Evolutionary conservation across 495 filamentous ascomycete genomes (phyloP).

Genomic region (Haplographium delicatum): DNA sequence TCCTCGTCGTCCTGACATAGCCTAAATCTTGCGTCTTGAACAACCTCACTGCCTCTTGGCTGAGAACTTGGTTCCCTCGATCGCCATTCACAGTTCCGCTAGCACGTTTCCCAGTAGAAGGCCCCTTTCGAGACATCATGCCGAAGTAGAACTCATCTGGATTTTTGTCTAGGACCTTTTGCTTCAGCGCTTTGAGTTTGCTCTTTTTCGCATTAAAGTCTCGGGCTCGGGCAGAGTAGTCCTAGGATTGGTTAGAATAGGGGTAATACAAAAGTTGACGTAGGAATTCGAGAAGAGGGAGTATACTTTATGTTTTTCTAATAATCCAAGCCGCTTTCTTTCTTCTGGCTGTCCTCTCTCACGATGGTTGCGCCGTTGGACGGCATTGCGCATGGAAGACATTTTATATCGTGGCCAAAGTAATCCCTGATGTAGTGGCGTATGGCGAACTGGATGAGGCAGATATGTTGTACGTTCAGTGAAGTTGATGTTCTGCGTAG

Average conservation of each 20-base stretch:
- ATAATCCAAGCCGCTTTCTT: conserved; percentile 75
- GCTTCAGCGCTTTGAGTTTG: conserved; percentile 68
- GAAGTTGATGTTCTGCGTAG: too few relatives aligned
- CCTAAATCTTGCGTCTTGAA: conserved; percentile 95
- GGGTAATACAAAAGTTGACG: conserved; percentile 26
- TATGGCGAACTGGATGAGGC: too few relatives aligned
- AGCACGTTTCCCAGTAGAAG: conserved; percentile 26
- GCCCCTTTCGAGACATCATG: conserved; percentile 64
- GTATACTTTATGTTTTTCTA: conserved; percentile 80
- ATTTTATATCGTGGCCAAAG: conserved; percentile 35
- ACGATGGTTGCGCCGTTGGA: conserved; percentile 64
- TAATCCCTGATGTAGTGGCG: too few relatives aligned
- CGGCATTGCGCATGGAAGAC: conserved; percentile 80
- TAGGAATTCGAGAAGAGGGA: conserved; percentile 27
- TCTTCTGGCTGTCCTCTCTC: conserved; percentile 84
- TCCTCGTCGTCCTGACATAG: conserved; percentile 67
- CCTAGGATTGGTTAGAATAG: conserved; percentile 39
- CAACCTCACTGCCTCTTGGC: conserved; percentile 70
- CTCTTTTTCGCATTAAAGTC: conserved; percentile 84
- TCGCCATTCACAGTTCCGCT: conserved; percentile 54
- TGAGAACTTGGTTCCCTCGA: conserved; percentile 53
- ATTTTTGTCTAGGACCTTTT: conserved; percentile 82
- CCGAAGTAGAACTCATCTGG: conserved; percentile 95
- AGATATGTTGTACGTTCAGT: too few relatives aligned
- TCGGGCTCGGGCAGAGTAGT: conserved; percentile 85